Conservation (phyloP, 345 rosid species). For the rapeseed (Brassica napus) region DNA sequence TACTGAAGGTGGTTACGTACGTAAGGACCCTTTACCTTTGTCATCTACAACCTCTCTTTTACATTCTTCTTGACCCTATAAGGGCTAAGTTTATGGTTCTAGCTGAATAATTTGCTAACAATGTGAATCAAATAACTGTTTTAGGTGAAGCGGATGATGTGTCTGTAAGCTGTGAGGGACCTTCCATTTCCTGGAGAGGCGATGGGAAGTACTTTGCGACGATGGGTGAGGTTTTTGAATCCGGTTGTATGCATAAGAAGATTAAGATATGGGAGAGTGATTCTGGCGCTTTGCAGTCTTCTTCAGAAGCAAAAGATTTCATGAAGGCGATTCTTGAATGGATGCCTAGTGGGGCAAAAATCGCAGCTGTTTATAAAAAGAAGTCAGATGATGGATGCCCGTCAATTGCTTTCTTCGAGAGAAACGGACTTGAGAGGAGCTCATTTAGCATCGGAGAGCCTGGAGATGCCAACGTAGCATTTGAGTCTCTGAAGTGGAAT, state of each 20-base stretch:
- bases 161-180: conserved; percentile 40
- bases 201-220: conserved; percentile 92
- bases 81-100: background rate
- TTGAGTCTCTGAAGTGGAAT: conserved; percentile 81
- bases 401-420: conserved; percentile 71
- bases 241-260: conserved; percentile 51
- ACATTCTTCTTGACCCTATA: background rate
- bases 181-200: conserved; percentile 85
- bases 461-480: conserved; percentile 43
- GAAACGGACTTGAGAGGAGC: conserved; percentile 87
- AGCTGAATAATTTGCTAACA: conserved; percentile 9
- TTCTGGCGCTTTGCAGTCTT: conserved; percentile 68
- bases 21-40: conserved; percentile 54
- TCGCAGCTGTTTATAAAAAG: conserved; percentile 71
- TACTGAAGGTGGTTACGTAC: conserved; percentile 65
- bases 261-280: conserved; percentile 94
- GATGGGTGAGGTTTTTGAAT: conserved; percentile 44
- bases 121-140: conserved; percentile 9
- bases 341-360: conserved; percentile 98
- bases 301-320: conserved; percentile 67
- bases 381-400: conserved; percentile 60
- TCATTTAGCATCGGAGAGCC: conserved; percentile 60
- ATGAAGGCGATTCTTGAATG: conserved; percentile 77
- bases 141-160: conserved; percentile 50
- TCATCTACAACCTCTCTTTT: conserved; percentile 8